Evolutionary conservation across 345 rosid genomes (phyloP).

Genomic region (Gossypium anomalum): DNA sequence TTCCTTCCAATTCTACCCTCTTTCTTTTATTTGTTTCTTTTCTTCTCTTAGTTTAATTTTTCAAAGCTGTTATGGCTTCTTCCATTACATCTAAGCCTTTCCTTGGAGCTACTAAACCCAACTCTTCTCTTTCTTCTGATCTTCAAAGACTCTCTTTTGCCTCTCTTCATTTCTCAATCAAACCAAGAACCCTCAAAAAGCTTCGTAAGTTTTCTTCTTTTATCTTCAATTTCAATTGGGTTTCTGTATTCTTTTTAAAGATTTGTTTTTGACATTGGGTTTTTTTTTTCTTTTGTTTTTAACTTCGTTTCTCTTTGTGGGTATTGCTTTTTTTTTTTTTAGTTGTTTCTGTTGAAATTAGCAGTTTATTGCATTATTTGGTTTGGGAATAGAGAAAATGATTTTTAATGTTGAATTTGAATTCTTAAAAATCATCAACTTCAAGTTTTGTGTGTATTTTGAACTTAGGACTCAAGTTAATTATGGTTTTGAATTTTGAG

Average conservation of each 20-base stretch:
- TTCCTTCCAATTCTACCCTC: background rate
- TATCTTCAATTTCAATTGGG: background rate
- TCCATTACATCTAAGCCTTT: constrained; percentile 43
- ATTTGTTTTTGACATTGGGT: background rate
- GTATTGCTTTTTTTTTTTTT: background rate
- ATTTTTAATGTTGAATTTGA: background rate
- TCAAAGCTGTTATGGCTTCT: constrained; percentile 44
- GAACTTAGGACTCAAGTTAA: background rate
- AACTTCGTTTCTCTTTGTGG: background rate
- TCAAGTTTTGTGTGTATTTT: background rate
- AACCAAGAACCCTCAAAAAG: constrained; percentile 36
- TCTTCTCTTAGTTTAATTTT: background rate
- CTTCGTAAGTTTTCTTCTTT: constrained; percentile 41
- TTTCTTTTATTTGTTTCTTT: background rate
- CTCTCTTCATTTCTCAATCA: constrained; percentile 39
- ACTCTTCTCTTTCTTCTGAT: constrained; percentile 33
- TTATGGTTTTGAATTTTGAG: background rate
- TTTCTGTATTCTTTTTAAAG: background rate
- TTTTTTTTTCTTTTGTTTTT: background rate
- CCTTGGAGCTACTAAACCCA: constrained; percentile 41
- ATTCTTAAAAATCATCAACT: background rate
- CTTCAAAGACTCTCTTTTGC: constrained; percentile 42
- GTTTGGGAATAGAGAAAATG: background rate
- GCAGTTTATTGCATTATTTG: background rate
- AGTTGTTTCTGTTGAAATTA: background rate